Evolutionary conservation across 2,329 filamentous ascomycete genomes (phyloP).

Genomic region (Clonostachys chloroleuca): DNA sequence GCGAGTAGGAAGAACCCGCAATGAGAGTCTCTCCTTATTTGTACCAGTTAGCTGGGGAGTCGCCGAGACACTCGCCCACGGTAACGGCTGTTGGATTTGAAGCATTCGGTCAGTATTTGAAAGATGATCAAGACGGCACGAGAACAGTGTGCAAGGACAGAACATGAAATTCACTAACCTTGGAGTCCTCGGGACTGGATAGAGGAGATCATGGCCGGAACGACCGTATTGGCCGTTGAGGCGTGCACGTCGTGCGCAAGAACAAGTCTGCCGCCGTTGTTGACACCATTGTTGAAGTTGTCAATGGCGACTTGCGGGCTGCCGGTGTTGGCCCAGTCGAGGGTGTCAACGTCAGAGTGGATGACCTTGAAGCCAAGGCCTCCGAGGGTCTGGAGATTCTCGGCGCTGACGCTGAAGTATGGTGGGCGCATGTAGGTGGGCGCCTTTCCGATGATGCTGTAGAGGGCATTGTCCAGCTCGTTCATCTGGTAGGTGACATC

Average conservation of each 20-base stretch:
- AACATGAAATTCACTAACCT: slow-evolving; percentile 26
- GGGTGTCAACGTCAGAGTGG: slow-evolving; percentile 56
- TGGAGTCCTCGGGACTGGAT: slow-evolving; percentile 30
- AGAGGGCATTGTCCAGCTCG: slow-evolving; percentile 42
- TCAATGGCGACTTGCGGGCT: slow-evolving; percentile 32
- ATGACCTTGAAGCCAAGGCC: slow-evolving; percentile 54
- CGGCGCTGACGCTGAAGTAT: slow-evolving; percentile 40
- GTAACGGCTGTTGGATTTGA: slow-evolving; percentile 30
- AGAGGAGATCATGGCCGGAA: slow-evolving; percentile 17
- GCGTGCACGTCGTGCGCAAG: slow-evolving; percentile 38
- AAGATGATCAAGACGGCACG: too few species aligned
- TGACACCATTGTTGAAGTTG: slow-evolving; percentile 18
- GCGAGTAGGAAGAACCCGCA: too few species aligned
- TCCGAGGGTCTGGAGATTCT: slow-evolving; percentile 33
- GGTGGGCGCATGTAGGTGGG: slow-evolving; percentile 45
- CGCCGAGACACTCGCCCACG: slow-evolving; percentile 44
- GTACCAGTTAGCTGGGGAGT: slow-evolving; percentile 40
- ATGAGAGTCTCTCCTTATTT: too few species aligned
- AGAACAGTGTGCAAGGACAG: too few species aligned
- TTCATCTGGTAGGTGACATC: slow-evolving; percentile 42
- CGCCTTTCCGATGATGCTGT: slow-evolving; percentile 43
- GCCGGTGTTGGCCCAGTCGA: slow-evolving; percentile 45
- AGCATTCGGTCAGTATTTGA: too few species aligned
- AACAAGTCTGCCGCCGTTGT: slow-evolving; percentile 32
- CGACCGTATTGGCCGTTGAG: slow-evolving; percentile 39